A percentile compares a stretch with the other conserved stretches of the same genome.
phyloP scores from a whole-genome alignment of 176 grass and related monocot species.

The Poa annua region DNA sequence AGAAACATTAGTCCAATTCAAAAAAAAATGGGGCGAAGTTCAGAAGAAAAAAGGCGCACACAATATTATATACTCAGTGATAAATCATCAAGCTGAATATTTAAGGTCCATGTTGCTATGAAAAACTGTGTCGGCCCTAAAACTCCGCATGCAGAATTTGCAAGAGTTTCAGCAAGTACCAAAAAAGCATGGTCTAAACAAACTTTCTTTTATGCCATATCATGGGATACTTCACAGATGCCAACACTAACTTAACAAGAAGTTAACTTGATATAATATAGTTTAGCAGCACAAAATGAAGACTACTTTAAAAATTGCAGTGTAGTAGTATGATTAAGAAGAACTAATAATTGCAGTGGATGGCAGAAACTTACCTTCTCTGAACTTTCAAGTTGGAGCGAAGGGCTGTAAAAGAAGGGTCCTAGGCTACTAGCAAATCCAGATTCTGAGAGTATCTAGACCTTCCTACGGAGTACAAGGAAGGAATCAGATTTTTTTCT shows the following conservation, averaged over 20 bases:
- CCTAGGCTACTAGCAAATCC: slow-evolving; percentile 65
- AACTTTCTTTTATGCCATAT: neutral
- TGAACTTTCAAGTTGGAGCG: slow-evolving; percentile 64
- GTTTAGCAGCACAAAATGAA: neutral
- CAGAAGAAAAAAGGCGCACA: neutral
- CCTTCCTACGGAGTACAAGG: slow-evolving; percentile 50
- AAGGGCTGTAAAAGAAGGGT: slow-evolving; percentile 79
- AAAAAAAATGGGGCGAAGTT: neutral
- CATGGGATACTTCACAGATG: neutral
- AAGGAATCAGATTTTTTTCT: neutral
- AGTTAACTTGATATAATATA: neutral
- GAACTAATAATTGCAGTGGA: neutral
- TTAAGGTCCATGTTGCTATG: slow-evolving; percentile 72
- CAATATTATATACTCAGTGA: neutral
- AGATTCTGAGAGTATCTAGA: slow-evolving; percentile 75
- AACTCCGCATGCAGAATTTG: slow-evolving; percentile 47
- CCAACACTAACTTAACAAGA: neutral
- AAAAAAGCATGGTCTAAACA: neutral
- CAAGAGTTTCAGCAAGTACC: neutral
- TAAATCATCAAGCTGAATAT: neutral
- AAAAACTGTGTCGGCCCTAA: slow-evolving; percentile 51
- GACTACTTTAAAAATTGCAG: neutral
- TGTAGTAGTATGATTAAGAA: neutral
- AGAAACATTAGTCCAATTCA: neutral
- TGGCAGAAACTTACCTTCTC: neutral